Evolutionary conservation across 2,329 filamentous ascomycete genomes (phyloP).

Genomic region (Botrytis paeoniae): DNA sequence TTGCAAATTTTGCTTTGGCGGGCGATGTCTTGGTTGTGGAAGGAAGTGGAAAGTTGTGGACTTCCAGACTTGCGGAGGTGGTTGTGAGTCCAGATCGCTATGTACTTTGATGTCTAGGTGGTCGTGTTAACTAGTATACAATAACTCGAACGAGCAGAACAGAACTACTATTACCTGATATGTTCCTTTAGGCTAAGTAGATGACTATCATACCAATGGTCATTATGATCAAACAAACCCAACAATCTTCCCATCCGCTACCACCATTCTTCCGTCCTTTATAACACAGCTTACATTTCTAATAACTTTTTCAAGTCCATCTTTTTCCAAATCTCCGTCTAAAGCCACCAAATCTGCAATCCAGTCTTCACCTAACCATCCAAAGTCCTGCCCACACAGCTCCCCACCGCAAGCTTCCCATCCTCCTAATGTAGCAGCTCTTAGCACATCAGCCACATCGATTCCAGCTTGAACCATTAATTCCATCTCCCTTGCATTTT

Average conservation of each 20-base stretch:
- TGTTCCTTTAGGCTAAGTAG: not conserved
- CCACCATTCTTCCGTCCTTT: constrained; percentile 3
- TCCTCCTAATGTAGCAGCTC: not conserved
- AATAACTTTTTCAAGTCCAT: not conserved
- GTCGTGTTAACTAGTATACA: not conserved
- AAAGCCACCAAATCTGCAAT: constrained; percentile 3
- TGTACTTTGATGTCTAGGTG: not conserved
- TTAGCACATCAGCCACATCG: not conserved
- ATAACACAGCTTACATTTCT: not conserved
- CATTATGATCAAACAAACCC: not conserved
- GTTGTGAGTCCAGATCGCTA: not conserved
- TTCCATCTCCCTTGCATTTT: not conserved
- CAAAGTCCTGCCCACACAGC: not conserved
- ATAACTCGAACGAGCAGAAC: not conserved
- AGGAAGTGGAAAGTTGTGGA: not conserved
- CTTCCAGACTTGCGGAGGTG: constrained; percentile 5
- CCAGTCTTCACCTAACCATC: not conserved
- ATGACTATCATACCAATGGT: not conserved
- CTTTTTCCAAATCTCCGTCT: not conserved
- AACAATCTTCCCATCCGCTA: not conserved
- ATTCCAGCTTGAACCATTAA: not conserved
- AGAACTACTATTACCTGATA: not conserved
- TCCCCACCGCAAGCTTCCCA: constrained; percentile 9
- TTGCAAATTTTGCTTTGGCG: constrained; percentile 15
- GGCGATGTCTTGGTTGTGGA: constrained; percentile 2